Conservation (phyloP, 495 filamentous ascomycete genomes). For the Penicillium robsamsonii region DNA sequence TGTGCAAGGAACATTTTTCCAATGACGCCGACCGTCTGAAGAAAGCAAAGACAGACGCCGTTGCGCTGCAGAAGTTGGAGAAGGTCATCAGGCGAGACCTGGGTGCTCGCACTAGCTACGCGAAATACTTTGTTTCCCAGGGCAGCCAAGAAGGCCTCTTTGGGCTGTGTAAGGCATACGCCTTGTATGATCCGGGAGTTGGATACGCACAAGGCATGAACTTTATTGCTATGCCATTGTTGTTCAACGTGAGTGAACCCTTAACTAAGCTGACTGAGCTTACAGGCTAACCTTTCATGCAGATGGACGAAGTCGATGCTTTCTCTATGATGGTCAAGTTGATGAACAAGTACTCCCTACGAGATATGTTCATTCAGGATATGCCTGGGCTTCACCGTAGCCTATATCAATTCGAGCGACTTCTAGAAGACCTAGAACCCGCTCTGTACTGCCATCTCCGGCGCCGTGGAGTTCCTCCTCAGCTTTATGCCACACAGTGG, state of each 20-base stretch:
- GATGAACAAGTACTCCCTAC: constrained; percentile 94
- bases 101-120: constrained; percentile 91
- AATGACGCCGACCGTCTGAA: constrained; percentile 65
- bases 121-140: constrained; percentile 82
- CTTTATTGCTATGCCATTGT: constrained; percentile 93
- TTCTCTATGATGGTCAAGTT: constrained; percentile 89
- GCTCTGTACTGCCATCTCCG: constrained; percentile 93
- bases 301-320: constrained; percentile 98
- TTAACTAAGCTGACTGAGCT: not conserved
- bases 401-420: constrained; percentile 90
- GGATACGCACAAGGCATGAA: constrained; percentile 99
- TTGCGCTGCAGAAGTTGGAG: constrained; percentile 74
- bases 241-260: constrained; percentile 76
- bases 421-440: constrained; percentile 92
- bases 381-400: constrained; percentile 95
- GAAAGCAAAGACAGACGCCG: constrained; percentile 74
- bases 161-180: constrained; percentile 95
- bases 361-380: constrained; percentile 90
- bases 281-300: constrained; percentile 8
- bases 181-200: constrained; percentile 88
- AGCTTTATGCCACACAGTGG: constrained; percentile 98
- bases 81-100: constrained; percentile 88
- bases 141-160: constrained; percentile 94
- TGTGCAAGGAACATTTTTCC: constrained; percentile 63
- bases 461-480: constrained; percentile 80